Evolutionary conservation across 2,329 filamentous ascomycete species (phyloP).

Genomic region (Arachnomyces sp.): DNA sequence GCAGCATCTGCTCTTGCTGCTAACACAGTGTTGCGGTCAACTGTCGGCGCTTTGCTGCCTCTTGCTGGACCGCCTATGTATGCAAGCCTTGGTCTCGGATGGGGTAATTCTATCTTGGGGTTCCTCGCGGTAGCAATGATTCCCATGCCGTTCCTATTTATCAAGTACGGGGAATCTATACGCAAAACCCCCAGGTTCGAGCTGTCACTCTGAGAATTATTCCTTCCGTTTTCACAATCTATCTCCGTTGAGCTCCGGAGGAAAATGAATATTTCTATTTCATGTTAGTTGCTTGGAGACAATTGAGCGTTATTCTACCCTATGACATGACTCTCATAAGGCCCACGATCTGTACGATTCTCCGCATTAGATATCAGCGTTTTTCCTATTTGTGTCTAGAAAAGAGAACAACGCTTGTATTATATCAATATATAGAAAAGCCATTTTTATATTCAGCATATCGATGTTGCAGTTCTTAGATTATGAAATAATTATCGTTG

Average conservation of each 20-base stretch:
- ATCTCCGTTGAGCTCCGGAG: background rate
- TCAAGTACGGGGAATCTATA: slow-evolving; percentile 25
- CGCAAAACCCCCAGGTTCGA: slow-evolving; percentile 16
- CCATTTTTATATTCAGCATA: too few species aligned
- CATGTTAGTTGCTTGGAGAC: too few species aligned
- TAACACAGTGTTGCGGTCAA: slow-evolving; percentile 47
- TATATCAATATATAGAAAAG: too few species aligned
- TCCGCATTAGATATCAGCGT: too few species aligned
- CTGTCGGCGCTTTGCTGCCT: slow-evolving; percentile 53
- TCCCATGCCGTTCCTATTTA: slow-evolving; percentile 31
- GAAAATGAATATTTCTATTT: too few species aligned
- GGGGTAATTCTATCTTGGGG: slow-evolving; percentile 49
- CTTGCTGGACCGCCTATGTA: slow-evolving; percentile 52
- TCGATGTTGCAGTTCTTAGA: too few species aligned
- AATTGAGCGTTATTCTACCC: too few species aligned
- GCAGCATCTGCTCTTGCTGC: slow-evolving; percentile 47
- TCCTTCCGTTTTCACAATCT: slow-evolving; percentile 2
- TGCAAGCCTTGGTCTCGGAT: slow-evolving; percentile 38
- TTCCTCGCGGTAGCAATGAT: slow-evolving; percentile 47
- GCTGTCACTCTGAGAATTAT: slow-evolving; percentile 5
- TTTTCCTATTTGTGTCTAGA: too few species aligned
- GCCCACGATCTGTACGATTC: too few species aligned
- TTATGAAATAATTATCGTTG: too few species aligned
- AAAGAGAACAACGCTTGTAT: too few species aligned
- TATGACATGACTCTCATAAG: too few species aligned